These are phyloP conservation scores for Symbiodinium natans DNA, from an alignment of 73 alveolate genomes.

Conservation along the genomic window DNA sequence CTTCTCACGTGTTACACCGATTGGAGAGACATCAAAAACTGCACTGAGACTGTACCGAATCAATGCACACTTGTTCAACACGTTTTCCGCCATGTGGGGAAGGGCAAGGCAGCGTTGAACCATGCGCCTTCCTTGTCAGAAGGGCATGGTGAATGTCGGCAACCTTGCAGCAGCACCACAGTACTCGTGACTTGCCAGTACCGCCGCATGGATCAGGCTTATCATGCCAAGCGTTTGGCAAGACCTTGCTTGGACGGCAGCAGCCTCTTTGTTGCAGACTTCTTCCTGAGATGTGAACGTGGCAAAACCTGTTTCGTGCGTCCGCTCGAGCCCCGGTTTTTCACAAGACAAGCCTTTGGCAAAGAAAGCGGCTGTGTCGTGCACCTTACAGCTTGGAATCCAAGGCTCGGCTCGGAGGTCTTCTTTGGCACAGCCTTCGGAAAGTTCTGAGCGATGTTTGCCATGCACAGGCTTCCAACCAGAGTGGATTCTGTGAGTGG, in stretches of 20 bases:
- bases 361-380: too few species aligned
- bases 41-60: not conserved
- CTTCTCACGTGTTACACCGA: too few species aligned
- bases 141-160: conserved; percentile 88
- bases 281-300: conserved; percentile 49
- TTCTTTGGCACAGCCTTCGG: not conserved
- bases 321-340: too few species aligned
- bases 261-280: conserved; percentile 37
- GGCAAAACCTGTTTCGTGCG: too few species aligned
- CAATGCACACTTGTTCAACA: not conserved
- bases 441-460: too few species aligned
- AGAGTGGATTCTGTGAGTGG: too few species aligned
- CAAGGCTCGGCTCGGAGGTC: not conserved
- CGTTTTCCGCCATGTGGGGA: not conserved
- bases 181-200: not conserved
- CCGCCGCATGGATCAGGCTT: not conserved
- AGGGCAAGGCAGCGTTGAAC: not conserved
- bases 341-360: too few species aligned
- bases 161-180: not conserved
- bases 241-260: conserved; percentile 55
- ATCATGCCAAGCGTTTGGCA: not conserved
- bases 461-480: too few species aligned
- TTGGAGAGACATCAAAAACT: too few species aligned
- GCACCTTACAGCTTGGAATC: too few species aligned
- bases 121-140: conserved; percentile 39